Percentiles rank a stretch among this genome's conserved stretches.
These are phyloP conservation scores for Ascochyta pisi DNA, from an alignment of 2,329 filamentous ascomycete genomes.

Conservation along the genomic window DNA sequence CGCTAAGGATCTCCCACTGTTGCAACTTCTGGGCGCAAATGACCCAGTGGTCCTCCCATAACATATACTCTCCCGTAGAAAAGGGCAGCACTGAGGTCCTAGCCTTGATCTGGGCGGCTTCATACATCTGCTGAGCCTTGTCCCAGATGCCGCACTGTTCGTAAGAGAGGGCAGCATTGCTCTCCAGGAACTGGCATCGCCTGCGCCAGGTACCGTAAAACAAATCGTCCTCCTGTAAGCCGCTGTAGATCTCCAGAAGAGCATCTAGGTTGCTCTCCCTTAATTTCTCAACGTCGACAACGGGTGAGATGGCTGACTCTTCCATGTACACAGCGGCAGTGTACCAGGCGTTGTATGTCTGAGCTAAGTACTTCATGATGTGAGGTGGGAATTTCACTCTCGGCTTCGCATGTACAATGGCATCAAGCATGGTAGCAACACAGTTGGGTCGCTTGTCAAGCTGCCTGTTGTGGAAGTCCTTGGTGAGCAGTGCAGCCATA, in stretches of 20 bases:
- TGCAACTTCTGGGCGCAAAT: constrained; percentile 97
- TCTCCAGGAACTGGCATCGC: constrained; percentile 95
- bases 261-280: constrained; percentile 96
- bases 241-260: constrained; percentile 89
- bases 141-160: constrained; percentile 99
- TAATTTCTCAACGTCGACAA: constrained; percentile 82
- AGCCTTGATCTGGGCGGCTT: constrained; percentile 95
- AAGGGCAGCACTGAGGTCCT: constrained; percentile 95
- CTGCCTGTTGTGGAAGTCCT: constrained; percentile 93
- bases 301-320: constrained; percentile 82
- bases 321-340: constrained; percentile 91
- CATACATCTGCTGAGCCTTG: constrained; percentile 96
- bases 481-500: constrained; percentile 87
- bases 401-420: constrained; percentile 81
- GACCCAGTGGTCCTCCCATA: constrained; percentile 99
- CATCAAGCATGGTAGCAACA: constrained; percentile 88
- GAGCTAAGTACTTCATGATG: constrained; percentile 92
- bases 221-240: constrained; percentile 91
- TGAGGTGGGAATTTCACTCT: constrained; percentile 93
- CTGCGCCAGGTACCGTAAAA: constrained; percentile 98
- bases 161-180: constrained; percentile 94
- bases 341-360: constrained; percentile 97
- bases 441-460: constrained; percentile 96
- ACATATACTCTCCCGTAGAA: constrained; percentile 95
- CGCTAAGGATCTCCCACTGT: constrained; percentile 97